Base-by-base conservation (phyloP, 495 filamentous ascomycete genomes). In the Aspergillus incahuasiensis region DNA sequence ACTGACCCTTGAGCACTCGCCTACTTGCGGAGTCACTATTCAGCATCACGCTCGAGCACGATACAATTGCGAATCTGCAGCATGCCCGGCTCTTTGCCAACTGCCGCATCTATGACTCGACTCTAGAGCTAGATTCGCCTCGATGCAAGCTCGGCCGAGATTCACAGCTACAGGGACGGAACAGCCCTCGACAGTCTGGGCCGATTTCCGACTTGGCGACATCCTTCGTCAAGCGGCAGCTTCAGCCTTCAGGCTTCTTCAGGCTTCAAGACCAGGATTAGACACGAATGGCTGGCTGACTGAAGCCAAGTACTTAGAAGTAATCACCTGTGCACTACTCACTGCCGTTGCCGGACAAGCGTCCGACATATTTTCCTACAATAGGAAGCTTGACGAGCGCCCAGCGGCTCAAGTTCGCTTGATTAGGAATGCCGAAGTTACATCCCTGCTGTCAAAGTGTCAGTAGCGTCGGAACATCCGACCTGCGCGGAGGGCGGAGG, bases 181-280 rank as follows among this genome's bases (percentile, higher is more conserved):
- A 35, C 46, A 35, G 18, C 11, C 21, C 3, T 35, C 16, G 30
- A 16, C n/a, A 28, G 0, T 35, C 46, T 48, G 46, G 18, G n/a
- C 46, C 46, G 46, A 49, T 3, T 49, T 49, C 46, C 46, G 46
- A 35, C 46, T 49, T 49, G 46, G 46, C 46, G 46, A 4, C 13
- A 16, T 40, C 38, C 38, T 35, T 5, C 9, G 32, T 35, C 32
- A 12, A 15, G 6, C 32, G 32, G 6, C 32, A 35, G 32, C 32
- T 11, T 44, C 42, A 35, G 32, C 6, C 34, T 35, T 40, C 42
- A 35, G 32, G 32, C 34, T 35, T 40, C 38, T 40, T 40, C 12
- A 4, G 38, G 38, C 3, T 40, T 16, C 38, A 28, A 3, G 15
- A 12, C 5, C 38, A 40, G 38, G 13, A 40, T 16, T 35, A 11